Percentiles rank a stretch among this genome's conserved stretches.
Conservation (phyloP, 2,329 filamentous ascomycete genomes). For the Lizonia empirigonia region DNA sequence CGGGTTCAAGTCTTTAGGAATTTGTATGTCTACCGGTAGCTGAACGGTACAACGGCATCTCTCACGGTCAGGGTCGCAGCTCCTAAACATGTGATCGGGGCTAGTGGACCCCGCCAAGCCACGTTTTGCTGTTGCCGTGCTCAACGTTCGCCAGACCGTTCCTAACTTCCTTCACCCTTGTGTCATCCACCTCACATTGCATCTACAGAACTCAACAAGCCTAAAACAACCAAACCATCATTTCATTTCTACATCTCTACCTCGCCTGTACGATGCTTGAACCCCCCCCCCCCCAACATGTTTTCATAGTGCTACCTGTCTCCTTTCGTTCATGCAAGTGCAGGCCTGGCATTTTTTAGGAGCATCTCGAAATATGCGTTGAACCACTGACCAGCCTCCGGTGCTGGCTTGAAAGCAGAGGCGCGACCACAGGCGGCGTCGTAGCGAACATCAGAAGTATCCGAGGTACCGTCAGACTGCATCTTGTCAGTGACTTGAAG, state of each 20-base stretch:
- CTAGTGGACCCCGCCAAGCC: constrained; percentile 12
- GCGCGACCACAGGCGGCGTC: constrained; percentile 61
- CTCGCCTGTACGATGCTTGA: too few relatives aligned
- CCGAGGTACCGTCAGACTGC: constrained; percentile 53
- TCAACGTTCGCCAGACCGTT: neutral
- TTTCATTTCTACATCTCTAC: too few relatives aligned
- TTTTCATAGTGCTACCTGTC: neutral
- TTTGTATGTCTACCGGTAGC: too few relatives aligned
- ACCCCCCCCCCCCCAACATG: too few relatives aligned
- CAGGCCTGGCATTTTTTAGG: constrained; percentile 44
- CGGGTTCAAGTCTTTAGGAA: too few relatives aligned
- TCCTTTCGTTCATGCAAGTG: constrained; percentile 21
- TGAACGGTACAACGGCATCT: neutral
- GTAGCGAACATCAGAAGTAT: constrained; percentile 55
- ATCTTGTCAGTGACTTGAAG: neutral
- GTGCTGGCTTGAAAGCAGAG: constrained; percentile 66
- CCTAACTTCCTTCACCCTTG: too few relatives aligned
- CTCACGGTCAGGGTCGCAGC: neutral
- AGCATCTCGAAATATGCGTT: constrained; percentile 51
- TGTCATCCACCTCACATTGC: neutral
- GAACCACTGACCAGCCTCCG: constrained; percentile 73
- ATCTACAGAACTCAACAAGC: neutral
- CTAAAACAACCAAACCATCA: too few relatives aligned
- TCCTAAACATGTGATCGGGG: constrained; percentile 3
- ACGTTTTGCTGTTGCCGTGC: neutral